Percentiles rank a stretch among this genome's conserved stretches.
These are phyloP conservation scores for Apocynum venetum DNA, from an alignment of 257 asterid species.

Conservation along the genomic window DNA sequence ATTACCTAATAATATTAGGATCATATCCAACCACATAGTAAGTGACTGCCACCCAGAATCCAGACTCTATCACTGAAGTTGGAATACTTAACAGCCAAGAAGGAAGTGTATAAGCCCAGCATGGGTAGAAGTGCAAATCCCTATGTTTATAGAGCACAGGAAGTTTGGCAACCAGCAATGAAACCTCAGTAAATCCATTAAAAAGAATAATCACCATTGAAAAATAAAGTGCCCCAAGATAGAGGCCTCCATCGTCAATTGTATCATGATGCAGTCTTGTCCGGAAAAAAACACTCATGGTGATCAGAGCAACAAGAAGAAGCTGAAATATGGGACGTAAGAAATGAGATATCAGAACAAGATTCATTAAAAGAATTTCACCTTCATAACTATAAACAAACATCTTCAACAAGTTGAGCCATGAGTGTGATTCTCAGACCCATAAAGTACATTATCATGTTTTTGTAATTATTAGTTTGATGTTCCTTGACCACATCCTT, in stretches of 20 bases:
- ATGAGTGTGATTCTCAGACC: background rate
- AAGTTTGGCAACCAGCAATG: conserved; percentile 91
- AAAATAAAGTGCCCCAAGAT: conserved; percentile 76
- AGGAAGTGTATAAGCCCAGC: conserved; percentile 93
- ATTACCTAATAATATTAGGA: conserved; percentile 78
- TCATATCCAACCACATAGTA: conserved; percentile 88
- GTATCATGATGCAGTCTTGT: conserved; percentile 75
- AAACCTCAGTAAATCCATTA: conserved; percentile 93
- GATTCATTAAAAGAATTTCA: background rate
- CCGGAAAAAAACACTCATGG: conserved; percentile 95
- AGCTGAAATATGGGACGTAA: conserved; percentile 51
- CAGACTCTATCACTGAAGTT: conserved; percentile 76
- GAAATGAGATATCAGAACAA: conserved; percentile 17
- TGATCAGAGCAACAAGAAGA: conserved; percentile 74
- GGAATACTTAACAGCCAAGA: conserved; percentile 90
- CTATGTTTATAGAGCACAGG: conserved; percentile 92
- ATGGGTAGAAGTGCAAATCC: conserved; percentile 83
- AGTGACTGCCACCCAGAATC: conserved; percentile 87
- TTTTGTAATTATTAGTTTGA: background rate
- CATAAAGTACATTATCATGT: background rate
- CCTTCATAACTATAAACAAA: background rate
- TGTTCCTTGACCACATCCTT: background rate
- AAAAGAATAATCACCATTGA: conserved; percentile 88
- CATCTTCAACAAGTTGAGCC: background rate
- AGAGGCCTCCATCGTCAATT: conserved; percentile 83